phyloP scores from a whole-genome alignment of 2,329 filamentous ascomycete species.

The Colletotrichum sojae region DNA sequence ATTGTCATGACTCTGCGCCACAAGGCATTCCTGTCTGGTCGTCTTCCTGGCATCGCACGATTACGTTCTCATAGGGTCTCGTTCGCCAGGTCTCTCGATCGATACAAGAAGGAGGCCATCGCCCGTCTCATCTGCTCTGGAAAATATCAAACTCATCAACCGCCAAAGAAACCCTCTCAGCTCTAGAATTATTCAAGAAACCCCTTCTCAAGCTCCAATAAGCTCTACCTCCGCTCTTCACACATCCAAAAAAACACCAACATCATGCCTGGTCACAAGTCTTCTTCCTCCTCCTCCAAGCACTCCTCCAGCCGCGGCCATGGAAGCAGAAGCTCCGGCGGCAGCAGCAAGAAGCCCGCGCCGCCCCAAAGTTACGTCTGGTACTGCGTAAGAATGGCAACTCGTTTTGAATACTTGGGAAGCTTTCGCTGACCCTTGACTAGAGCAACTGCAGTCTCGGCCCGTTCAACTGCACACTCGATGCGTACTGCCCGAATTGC shows the following conservation, averaged over 20 bases:
- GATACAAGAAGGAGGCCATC: too few relatives aligned
- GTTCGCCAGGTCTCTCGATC: too few relatives aligned
- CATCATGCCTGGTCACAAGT: background rate
- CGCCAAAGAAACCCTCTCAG: too few relatives aligned
- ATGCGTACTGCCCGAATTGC: background rate
- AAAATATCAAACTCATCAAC: too few relatives aligned
- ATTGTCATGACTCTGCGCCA: too few relatives aligned
- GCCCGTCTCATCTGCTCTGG: too few relatives aligned
- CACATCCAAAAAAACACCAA: background rate
- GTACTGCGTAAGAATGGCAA: background rate
- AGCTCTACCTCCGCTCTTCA: background rate
- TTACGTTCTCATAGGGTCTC: too few relatives aligned
- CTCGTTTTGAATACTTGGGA: too few relatives aligned
- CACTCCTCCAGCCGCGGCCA: background rate
- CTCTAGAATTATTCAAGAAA: background rate
- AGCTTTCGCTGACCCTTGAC: background rate
- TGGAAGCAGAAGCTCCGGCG: background rate
- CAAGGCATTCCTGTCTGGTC: too few relatives aligned
- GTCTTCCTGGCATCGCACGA: too few relatives aligned
- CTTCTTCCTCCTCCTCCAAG: conserved; percentile 3
- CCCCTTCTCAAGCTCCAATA: background rate
- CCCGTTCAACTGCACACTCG: background rate
- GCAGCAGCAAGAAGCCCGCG: background rate
- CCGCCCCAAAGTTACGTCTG: background rate
- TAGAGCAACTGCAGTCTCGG: conserved; percentile 7